phyloP scores from a whole-genome alignment of 106 monocot species.

The Dioscorea zingiberensis region DNA sequence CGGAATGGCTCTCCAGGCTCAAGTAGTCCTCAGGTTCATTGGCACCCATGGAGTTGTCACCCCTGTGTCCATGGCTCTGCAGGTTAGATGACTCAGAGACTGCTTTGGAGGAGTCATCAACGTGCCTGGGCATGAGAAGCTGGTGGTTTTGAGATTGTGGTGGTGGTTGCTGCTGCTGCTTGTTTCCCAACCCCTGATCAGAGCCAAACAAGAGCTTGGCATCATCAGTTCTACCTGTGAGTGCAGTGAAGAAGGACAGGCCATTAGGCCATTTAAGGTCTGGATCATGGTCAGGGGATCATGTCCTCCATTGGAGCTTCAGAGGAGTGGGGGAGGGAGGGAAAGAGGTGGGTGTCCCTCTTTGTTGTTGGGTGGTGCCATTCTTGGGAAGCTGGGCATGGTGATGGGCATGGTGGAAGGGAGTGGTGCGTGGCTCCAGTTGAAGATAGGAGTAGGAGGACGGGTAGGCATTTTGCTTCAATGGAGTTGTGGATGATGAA shows the following conservation, averaged over 20 bases:
- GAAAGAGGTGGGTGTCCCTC: constrained; percentile 29
- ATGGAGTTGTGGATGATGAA: constrained; percentile 12
- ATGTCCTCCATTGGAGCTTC: constrained; percentile 41
- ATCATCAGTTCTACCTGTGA: constrained; percentile 65
- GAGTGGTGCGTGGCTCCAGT: constrained; percentile 46
- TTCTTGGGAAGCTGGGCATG: constrained; percentile 12
- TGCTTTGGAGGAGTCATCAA: no score
- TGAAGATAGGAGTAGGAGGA: constrained; percentile 36
- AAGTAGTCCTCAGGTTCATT: constrained; percentile 36
- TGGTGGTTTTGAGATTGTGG: not conserved
- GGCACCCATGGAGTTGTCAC: constrained; percentile 1
- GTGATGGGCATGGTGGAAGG: constrained; percentile 11
- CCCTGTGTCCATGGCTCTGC: no score
- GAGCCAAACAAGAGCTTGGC: constrained; percentile 60
- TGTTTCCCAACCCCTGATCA: constrained; percentile 9
- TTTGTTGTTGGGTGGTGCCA: constrained; percentile 12
- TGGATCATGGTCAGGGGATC: constrained; percentile 44
- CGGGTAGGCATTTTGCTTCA: constrained; percentile 33
- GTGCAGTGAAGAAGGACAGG: constrained; percentile 77
- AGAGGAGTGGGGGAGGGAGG: constrained; percentile 6
- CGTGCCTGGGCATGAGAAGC: not conserved
- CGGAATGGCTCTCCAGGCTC: constrained; percentile 48
- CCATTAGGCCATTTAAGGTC: constrained; percentile 88
- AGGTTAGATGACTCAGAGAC: no score
- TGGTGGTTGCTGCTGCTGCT: constrained; percentile 6